Conservation (phyloP, 2,329 filamentous ascomycete genomes). For the Ophiostoma sp. region DNA sequence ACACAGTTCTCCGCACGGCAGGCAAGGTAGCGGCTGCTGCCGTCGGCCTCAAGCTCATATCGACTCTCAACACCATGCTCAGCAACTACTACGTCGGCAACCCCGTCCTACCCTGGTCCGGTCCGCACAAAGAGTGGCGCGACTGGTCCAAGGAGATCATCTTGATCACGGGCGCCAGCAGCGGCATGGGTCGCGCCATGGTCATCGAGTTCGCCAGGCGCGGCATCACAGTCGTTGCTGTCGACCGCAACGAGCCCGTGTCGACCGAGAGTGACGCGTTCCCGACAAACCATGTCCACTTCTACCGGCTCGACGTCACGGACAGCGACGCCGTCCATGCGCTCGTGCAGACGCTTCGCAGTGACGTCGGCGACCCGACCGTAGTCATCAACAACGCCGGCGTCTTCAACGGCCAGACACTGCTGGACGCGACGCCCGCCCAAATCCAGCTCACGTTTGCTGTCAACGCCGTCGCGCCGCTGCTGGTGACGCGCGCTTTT, state of each 20-base stretch:
- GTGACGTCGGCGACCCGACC: conserved; percentile 41
- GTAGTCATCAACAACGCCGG: conserved; percentile 70
- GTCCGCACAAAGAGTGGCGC: neutral
- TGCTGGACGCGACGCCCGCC: conserved; percentile 48
- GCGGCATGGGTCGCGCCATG: conserved; percentile 64
- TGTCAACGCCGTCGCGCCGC: conserved; percentile 62
- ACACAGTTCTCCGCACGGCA: neutral
- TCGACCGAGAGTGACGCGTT: conserved; percentile 31
- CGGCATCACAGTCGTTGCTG: conserved; percentile 56
- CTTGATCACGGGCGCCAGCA: conserved; percentile 67
- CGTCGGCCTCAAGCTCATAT: neutral
- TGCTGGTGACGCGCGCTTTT: conserved; percentile 59
- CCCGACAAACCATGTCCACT: neutral
- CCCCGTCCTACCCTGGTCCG: conserved; percentile 5
- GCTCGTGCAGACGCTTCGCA: neutral
- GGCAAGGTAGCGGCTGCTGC: conserved; percentile 9
- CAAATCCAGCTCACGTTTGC: conserved; percentile 53
- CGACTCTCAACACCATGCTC: conserved; percentile 16
- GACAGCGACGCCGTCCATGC: conserved; percentile 16
- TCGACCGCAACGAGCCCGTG: conserved; percentile 64
- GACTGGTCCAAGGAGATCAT: conserved; percentile 44
- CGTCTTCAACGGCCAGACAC: conserved; percentile 52
- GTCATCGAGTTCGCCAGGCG: conserved; percentile 59
- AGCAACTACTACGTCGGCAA: conserved; percentile 17
- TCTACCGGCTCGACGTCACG: neutral